Base-by-base conservation (phyloP, 257 asterid species). In the Solanum sejunctum region DNA sequence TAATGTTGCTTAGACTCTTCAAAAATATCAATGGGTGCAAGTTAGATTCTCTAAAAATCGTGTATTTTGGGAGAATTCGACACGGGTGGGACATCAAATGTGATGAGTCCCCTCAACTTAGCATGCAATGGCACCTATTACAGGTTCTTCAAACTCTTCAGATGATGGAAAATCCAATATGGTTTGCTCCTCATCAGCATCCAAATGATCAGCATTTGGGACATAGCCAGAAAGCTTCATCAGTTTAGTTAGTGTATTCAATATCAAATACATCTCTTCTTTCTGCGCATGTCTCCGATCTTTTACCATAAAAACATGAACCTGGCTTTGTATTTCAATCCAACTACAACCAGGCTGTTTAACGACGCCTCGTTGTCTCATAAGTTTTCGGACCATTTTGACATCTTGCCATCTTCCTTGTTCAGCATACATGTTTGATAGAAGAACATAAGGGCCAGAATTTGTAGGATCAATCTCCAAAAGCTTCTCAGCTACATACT, bases 331-430 rank as follows among this genome's bases (percentile, higher is more conserved):
- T 83, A 83, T 83, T 52, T 69, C 85, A 52, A 67, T 83, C 85
- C 85, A 83, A 83, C 85, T 83, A 66, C 85, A 83, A 54, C 85
- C 85, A 28, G 85, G 85, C 70, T 83, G 85, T 73, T 83, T 83
- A 83, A 83, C 85, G 52, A 83, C 47, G 10, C 85, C 81, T 32
- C 81, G 81, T 15, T 83, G 17, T 20, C 81, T 69, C 85, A 83
- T 83, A 17, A 83, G 85, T 52, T 83, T 69, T 1, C 85, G 69
- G 32, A 83, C 45, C 10, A 71, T 52, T 52, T 71, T 66, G 23
- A 83, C 85, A 69, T 83, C 70, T 54, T 69, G 78, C 85, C 85
- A 83, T 21, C 16, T 56, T 13, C 81, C 81, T 13, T 49, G 39
- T 45, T 83, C 85, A 12, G 85, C 85, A 54, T 69, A 83, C 81